Base-by-base conservation (phyloP, 2,329 filamentous ascomycete genomes). In the Exophiala spinifera region DNA sequence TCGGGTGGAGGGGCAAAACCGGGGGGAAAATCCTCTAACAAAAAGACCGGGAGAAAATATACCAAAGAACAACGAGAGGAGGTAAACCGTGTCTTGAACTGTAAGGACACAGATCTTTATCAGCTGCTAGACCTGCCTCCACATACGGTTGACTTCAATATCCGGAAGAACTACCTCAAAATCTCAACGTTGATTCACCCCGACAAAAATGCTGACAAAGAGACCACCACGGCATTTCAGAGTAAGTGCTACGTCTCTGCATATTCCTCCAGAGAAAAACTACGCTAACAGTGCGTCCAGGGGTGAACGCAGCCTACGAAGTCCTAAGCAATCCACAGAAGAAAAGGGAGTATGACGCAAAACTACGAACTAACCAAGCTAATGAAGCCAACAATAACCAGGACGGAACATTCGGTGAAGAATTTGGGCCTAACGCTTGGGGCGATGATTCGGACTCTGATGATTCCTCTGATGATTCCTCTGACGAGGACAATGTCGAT, bases 31-130 rank as follows among this genome's bases (percentile, higher is more conserved):
- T n/a, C 28, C 21, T 10, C 43, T 28, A 46, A 28, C 21, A 46
- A 28, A n/a, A n/a, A n/a, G n/a, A n/a, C n/a, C 17, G 21, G 28
- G 43, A 46, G 21, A 33, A 46, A 25, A 33, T 46, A 46, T 46
- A 46, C 43, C 21, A 28, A 46, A 46, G 28, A 46, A 33, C 43
- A 46, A 28, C 43, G 43, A 25, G 43, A 46, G 7, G 28, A 28
- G 21, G 21, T 46, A 21, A 46, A 46, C 43, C 43, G 43, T 42
- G 17, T 42, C 39, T 15, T 42, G 17, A 42, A 42, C 11, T 42
- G 39, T 17, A 42, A 42, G 6, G 39, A 42, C 11, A 42, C 6
- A 13, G 39, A 42, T 3, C 20, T 19, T 17, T 42, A 42, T 42
- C 17, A 42, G 39, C 11, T 42, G 6, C 39, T 42, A 42, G 39